These are phyloP conservation scores for Amylostereum areolatum DNA, from an alignment of 1,284 basidiomycete genomes.

Conservation along the genomic window DNA sequence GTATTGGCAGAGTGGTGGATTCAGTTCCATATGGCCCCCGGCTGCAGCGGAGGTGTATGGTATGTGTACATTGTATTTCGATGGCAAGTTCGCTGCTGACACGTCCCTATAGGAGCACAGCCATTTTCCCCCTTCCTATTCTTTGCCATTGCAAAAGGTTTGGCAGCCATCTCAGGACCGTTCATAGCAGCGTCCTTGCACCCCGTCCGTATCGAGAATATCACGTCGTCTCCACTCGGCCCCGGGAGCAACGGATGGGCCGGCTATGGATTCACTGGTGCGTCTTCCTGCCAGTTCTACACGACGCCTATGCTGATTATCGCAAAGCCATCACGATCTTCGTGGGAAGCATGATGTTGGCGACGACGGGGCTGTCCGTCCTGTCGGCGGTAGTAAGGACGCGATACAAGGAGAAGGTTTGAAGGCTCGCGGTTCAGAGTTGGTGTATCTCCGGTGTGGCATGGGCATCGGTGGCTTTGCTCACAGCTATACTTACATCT, in stretches of 20 bases:
- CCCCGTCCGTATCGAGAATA: background rate
- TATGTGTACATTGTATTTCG: background rate
- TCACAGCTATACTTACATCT: too few relatives aligned
- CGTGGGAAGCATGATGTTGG: background rate
- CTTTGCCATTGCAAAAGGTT: constrained; percentile 1
- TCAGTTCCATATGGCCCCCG: constrained; percentile 3
- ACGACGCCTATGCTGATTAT: background rate
- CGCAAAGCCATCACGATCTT: background rate
- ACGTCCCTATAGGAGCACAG: background rate
- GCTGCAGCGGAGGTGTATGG: constrained; percentile 1
- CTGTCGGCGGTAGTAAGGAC: background rate
- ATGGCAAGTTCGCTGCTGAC: background rate
- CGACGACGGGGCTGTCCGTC: background rate
- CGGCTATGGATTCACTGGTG: constrained; percentile 2
- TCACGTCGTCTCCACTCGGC: background rate
- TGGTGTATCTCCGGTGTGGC: too few relatives aligned
- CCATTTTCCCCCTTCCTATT: background rate
- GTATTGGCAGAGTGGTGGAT: constrained; percentile 2
- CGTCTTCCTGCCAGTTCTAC: background rate
- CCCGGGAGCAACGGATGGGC: background rate
- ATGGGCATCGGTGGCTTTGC: too few relatives aligned
- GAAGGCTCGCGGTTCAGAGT: too few relatives aligned
- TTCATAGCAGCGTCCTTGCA: constrained; percentile 4
- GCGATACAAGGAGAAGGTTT: background rate
- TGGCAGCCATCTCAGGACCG: constrained; percentile 1